Conservation (phyloP, 1,284 basidiomycete species). For the Cryptococcus sp. region DNA sequence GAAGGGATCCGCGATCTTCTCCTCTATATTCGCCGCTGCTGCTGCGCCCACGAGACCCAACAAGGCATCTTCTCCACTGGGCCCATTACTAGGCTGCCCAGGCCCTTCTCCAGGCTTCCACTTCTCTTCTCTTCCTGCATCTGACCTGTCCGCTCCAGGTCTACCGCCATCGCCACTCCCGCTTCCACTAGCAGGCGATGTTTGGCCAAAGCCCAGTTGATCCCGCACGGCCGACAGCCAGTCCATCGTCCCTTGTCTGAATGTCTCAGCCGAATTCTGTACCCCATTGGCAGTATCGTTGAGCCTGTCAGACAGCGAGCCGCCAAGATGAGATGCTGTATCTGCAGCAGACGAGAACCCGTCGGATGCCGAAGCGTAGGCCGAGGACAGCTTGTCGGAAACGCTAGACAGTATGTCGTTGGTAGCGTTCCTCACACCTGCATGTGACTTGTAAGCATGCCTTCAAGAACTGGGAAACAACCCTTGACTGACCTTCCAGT, state of each 20-base stretch:
- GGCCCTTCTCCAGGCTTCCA: constrained; percentile 40
- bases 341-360: constrained; percentile 31
- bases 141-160: constrained; percentile 3
- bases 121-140: constrained; percentile 15
- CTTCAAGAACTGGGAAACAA: no score
- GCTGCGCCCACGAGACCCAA: constrained; percentile 30
- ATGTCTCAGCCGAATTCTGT: constrained; percentile 32
- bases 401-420: constrained; percentile 41
- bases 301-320: constrained; percentile 15
- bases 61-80: constrained; percentile 27
- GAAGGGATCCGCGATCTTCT: constrained; percentile 19
- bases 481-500: constrained; percentile 70
- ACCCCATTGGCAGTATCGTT: constrained; percentile 25
- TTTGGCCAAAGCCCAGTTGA: constrained; percentile 14
- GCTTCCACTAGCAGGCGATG: constrained; percentile 16
- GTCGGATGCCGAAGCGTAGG: constrained; percentile 40
- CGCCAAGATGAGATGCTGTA: constrained; percentile 21
- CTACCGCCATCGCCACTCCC: constrained; percentile 3
- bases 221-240: constrained; percentile 49
- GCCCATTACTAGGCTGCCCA: constrained; percentile 28
- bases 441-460: neutral
- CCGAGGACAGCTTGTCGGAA: constrained; percentile 39
- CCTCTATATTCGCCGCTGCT: constrained; percentile 15
- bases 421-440: constrained; percentile 50
- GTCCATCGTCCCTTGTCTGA: constrained; percentile 37